Evolutionary conservation across 2,329 filamentous ascomycete genomes (phyloP), one percentile per base, ranked within the genome.

Genomic region (Penicillium sp.): DNA sequence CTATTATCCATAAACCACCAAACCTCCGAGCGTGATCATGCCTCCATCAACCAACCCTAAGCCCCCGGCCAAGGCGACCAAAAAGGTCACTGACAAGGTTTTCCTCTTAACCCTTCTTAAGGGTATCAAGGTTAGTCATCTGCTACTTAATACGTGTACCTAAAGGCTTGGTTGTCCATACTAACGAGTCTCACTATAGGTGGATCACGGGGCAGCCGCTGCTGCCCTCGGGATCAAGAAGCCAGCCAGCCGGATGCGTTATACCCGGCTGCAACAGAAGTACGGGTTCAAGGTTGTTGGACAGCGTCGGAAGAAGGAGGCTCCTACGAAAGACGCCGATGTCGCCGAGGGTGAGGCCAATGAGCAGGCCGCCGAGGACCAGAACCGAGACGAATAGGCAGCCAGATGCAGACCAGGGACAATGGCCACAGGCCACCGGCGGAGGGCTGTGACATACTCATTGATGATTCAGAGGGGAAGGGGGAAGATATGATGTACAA

Each of bases 41-140:
- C 22, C 13, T 3, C 4, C 4, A 0, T 4, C 4, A 12, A 26
- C 0, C 2, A 3, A 24, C 3, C 3, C 31, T 3, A 7, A 32
- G 29, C 2, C 15, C 17, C 17, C 17, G 2, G 17, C 17, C 17
- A 17, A 17, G 17, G 17, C 17, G 17, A 21, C 0, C 9, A 2
- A 21, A 1, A 42, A 32, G 28, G 4, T n/a, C n/a, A n/a, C n/a
- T n/a, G n/a, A n/a, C n/a, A n/a, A 21, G 3, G 17, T 15, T 0
- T 42, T 42, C 1, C 4, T 42, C 0, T 6, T 31, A 0, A 42
- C 40, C 0, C 28, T 42, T 2, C 28, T 42, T 0, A 8, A n/a
- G 0, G 3, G 0, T 0, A 0, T 21, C 0, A 31, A 42, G 28
- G 40, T 42, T 5, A 6, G 40, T 22, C n/a, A n/a, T 12, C 28